Percentiles rank a stretch among this genome's conserved stretches.
phyloP scores from a whole-genome alignment of 106 monocot genomes.

The Alisma plantagoaquatica region DNA sequence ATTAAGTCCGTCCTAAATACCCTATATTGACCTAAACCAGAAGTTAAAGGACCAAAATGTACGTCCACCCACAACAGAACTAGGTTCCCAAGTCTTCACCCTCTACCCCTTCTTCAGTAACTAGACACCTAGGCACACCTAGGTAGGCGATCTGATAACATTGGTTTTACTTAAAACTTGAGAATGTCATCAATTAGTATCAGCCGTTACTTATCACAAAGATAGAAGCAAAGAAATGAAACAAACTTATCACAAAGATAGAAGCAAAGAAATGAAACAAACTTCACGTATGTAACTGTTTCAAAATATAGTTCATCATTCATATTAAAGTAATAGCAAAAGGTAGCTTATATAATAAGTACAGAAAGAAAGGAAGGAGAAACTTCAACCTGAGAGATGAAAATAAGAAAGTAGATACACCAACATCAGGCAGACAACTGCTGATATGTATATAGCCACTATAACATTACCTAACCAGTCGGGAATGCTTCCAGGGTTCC shows the following conservation, averaged over 20 bases:
- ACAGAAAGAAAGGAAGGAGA: neutral
- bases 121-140: too few relatives aligned
- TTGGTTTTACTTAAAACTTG: too few relatives aligned
- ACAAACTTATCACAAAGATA: neutral
- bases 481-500: slow-evolving; percentile 75
- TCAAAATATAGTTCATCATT: neutral
- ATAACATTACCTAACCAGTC: slow-evolving; percentile 69
- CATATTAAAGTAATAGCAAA: neutral
- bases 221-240: neutral
- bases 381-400: slow-evolving; percentile 71
- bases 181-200: too few relatives aligned
- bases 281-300: neutral
- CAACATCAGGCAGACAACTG: slow-evolving; percentile 59
- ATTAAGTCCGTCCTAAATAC: too few relatives aligned
- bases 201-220: neutral
- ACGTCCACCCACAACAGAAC: too few relatives aligned
- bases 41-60: too few relatives aligned
- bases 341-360: neutral
- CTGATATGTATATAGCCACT: slow-evolving; percentile 41
- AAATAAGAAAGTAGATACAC: slow-evolving; percentile 84
- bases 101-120: too few relatives aligned
- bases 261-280: neutral
- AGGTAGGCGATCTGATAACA: too few relatives aligned
- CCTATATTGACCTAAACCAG: too few relatives aligned
- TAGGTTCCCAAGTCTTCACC: too few relatives aligned